Base-by-base conservation (phyloP, 2,329 filamentous ascomycete species). In the Acephala macrosclerotiorum region DNA sequence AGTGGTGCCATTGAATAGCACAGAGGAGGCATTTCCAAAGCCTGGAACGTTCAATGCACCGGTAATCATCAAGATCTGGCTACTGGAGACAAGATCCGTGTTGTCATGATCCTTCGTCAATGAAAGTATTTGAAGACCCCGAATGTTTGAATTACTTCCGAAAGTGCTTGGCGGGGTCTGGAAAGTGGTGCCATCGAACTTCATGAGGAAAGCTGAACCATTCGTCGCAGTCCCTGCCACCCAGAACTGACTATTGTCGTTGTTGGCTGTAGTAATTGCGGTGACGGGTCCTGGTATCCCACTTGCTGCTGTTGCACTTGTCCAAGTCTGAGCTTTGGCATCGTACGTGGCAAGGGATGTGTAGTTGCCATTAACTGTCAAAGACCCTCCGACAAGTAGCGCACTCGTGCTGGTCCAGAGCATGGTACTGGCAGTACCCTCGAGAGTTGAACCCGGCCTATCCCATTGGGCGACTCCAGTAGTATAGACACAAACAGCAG, bases 11-110 rank as follows among this genome's bases (percentile, higher is more conserved):
- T 98, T 93, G 81, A 92, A 99, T 33, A 97, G 82, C 8, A 90
- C 95, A 9, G 93, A 94, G 16, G 95, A 97, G 6, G 91, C 93
- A 64, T 89, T 90, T 65, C 95, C 94, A 75, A 94, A 94, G 58
- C 82, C 81, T 0, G 91, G 87, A 20, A 98, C 84, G 70, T 88
- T 85, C 71, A 99, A 87, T 61, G 91, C 87, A 45, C 96, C 96
- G n/a, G 93, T 93, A 58, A 98, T 82, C 79, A 99, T 85, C 40
- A 99, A 86, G 3, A 88, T 85, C 76, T 96, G 88, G 68, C 88
- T 83, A 20, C 85, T 79, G 60, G 88, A 84, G 18, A 99, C 80
- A 7, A 94, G 81, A 42, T 86, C 79, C 1, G 86, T 88, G 16
- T 83, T 79, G 40, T 81, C 86, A 76, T 98, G 96, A 18, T 87